Percentiles rank a stretch among this genome's conserved stretches.
phyloP scores from a whole-genome alignment of 331 rosid genomes.

The Quercus phellos region DNA sequence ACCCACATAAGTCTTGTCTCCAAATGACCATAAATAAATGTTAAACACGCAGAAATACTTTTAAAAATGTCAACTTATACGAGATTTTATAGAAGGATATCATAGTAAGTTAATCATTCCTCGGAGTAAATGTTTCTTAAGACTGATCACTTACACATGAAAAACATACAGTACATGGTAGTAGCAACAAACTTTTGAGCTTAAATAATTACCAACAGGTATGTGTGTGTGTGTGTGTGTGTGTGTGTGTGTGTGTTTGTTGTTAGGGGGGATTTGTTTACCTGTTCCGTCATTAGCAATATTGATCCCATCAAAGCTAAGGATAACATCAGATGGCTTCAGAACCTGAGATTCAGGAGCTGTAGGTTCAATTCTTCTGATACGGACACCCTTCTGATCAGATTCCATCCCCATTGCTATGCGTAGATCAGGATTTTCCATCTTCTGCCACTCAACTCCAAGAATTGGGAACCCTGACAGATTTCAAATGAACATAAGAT shows the following conservation, averaged over 20 bases:
- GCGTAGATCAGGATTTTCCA: constrained; percentile 85
- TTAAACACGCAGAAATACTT: neutral
- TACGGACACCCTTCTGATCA: constrained; percentile 79
- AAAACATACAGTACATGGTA: neutral
- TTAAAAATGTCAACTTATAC: neutral
- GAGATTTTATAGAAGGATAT: neutral
- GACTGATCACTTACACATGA: neutral
- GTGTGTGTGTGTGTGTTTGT: too few relatives aligned
- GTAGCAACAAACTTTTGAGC: neutral
- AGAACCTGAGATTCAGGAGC: constrained; percentile 60
- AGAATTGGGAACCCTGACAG: constrained; percentile 68
- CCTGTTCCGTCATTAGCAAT: constrained; percentile 88
- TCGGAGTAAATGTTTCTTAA: neutral
- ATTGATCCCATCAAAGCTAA: constrained; percentile 71
- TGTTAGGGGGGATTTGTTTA: neutral
- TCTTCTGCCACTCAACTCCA: constrained; percentile 88
- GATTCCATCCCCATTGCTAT: constrained; percentile 55
- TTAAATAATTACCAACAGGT: neutral
- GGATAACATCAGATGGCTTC: constrained; percentile 75
- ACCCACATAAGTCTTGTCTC: neutral
- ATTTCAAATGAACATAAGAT: neutral
- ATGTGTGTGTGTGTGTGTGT: too few relatives aligned
- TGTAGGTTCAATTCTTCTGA: constrained; percentile 78
- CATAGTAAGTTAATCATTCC: neutral
- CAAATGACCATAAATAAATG: neutral